Evolutionary conservation across 2,329 filamentous ascomycete species (phyloP).

Genomic region (Raffaelea arxii): DNA sequence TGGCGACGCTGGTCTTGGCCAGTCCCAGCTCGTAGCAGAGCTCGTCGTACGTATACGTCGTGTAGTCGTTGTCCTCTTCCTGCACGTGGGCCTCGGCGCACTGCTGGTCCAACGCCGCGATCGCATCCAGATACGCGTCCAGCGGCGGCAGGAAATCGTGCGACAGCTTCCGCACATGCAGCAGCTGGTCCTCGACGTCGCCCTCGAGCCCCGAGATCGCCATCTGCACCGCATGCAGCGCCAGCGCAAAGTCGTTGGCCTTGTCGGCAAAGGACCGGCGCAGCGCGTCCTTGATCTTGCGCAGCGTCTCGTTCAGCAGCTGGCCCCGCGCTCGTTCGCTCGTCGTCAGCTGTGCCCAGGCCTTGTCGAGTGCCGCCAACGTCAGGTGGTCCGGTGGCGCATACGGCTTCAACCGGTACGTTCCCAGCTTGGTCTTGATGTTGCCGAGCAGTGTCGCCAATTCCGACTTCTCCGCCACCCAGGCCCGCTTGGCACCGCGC

Average conservation of each 20-base stretch:
- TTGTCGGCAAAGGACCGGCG: conserved; percentile 93
- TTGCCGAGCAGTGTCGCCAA: conserved; percentile 87
- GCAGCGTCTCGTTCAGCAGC: conserved; percentile 94
- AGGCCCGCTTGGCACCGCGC: conserved; percentile 77
- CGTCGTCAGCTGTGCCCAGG: conserved; percentile 72
- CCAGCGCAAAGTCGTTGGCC: conserved; percentile 94
- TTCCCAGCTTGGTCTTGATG: conserved; percentile 97
- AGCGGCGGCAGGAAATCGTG: conserved; percentile 79
- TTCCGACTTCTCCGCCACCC: conserved; percentile 97
- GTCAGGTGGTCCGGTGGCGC: conserved; percentile 78
- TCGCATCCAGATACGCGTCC: conserved; percentile 84
- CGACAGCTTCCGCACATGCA: conserved; percentile 76
- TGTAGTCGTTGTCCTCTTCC: conserved; percentile 98
- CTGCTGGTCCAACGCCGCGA: conserved; percentile 75
- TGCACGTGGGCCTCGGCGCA: conserved; percentile 97
- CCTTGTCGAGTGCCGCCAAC: conserved; percentile 69
- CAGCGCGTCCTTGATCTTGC: conserved; percentile 85
- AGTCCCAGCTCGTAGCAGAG: conserved; percentile 86
- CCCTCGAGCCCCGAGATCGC: conserved; percentile 96
- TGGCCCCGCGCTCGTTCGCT: conserved; percentile 84
- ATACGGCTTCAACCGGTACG: conserved; percentile 84
- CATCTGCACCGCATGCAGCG: conserved; percentile 86
- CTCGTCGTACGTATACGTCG: conserved; percentile 98
- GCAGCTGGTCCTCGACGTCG: conserved; percentile 88
- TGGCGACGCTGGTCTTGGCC: conserved; percentile 84